phyloP scores from a whole-genome alignment of 306 rosid genomes.

The Acacia confusa region DNA sequence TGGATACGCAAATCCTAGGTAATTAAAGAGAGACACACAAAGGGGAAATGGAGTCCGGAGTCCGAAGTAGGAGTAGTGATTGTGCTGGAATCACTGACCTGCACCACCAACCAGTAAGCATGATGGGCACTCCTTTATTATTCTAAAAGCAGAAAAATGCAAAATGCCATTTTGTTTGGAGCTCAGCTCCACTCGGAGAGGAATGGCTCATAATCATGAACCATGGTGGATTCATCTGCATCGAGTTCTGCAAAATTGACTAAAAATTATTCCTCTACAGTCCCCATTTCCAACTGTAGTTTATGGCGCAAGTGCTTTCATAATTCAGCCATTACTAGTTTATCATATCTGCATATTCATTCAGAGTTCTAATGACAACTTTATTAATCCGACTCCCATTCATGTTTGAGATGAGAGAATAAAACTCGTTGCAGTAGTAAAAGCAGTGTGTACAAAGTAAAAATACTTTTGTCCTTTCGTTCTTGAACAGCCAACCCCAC shows the following conservation, averaged over 20 bases:
- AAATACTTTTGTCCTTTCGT: conserved; percentile 12
- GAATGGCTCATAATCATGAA: conserved; percentile 55
- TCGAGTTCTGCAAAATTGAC: conserved; percentile 55
- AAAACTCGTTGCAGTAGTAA: not conserved
- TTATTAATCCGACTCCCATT: not conserved
- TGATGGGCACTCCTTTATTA: conserved; percentile 28
- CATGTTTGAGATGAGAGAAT: not conserved
- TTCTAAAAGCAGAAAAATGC: conserved; percentile 16
- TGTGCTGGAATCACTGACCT: conserved; percentile 20
- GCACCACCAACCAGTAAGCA: conserved; percentile 34
- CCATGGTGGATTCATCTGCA: conserved; percentile 51
- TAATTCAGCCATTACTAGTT: conserved; percentile 1
- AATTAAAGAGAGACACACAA: not conserved
- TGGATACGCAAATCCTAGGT: not conserved
- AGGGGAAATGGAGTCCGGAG: not conserved
- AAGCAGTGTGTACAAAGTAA: conserved; percentile 15
- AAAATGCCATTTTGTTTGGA: conserved; percentile 20
- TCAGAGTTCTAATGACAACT: not conserved
- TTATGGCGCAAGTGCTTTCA: conserved; percentile 11
- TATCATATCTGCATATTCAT: not conserved
- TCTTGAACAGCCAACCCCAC: conserved; percentile 12
- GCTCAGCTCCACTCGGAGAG: conserved; percentile 36
- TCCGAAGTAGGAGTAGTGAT: not conserved
- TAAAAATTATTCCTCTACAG: conserved; percentile 15
- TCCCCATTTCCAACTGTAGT: conserved; percentile 19